Percentiles rank a stretch among this genome's conserved stretches.
Evolutionary conservation across 148 eudicot species (phyloP).

Genomic region (Rhododendron henanense): DNA sequence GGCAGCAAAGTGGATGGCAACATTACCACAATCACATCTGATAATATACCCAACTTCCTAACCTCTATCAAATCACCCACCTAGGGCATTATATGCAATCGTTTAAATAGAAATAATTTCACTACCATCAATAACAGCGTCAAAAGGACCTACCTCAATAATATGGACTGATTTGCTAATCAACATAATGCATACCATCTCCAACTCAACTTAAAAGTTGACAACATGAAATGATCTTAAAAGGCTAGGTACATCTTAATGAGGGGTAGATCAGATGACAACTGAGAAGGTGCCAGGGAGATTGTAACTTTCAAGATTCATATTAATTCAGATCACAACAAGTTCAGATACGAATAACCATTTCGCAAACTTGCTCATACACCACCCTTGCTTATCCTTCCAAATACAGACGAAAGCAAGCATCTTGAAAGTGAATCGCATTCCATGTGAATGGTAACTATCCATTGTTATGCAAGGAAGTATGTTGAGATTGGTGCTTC

Average conservation of each 20-base stretch:
- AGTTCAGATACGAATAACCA: background rate
- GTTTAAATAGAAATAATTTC: background rate
- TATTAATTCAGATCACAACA: background rate
- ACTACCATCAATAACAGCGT: background rate
- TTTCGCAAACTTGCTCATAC: background rate
- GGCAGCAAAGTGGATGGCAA: background rate
- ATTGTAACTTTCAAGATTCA: background rate
- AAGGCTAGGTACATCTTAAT: background rate
- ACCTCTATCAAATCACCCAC: no score
- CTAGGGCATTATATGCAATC: no score
- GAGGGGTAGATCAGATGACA: background rate
- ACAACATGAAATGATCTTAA: no score
- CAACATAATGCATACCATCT: background rate
- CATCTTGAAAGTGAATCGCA: background rate
- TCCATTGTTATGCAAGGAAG: background rate
- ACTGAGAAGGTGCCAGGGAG: background rate
- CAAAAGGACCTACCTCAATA: background rate
- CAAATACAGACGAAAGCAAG: background rate
- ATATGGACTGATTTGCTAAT: background rate
- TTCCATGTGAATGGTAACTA: background rate
- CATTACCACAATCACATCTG: background rate
- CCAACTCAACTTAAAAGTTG: no score
- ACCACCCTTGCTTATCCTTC: background rate
- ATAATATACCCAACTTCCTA: background rate
- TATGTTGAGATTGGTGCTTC: background rate